A percentile compares a stretch with the other conserved stretches of the same genome.
These are phyloP conservation scores for Mucor piriformis DNA, from an alignment of 371 early-diverging fungal species.

Conservation along the genomic window DNA sequence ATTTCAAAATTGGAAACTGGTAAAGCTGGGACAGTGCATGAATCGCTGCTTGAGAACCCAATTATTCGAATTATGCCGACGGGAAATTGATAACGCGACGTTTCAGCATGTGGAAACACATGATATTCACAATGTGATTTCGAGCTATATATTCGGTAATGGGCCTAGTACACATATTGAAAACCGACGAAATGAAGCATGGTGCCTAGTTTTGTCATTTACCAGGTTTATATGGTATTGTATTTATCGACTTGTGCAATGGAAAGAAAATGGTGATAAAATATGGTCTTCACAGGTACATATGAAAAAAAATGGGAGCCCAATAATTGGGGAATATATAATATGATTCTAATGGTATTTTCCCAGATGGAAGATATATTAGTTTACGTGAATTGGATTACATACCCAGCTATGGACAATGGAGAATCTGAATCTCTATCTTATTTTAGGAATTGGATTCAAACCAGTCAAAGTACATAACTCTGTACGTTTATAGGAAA, in stretches of 20 bases:
- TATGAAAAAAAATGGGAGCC: neutral
- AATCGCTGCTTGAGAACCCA: neutral
- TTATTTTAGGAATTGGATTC: slow-evolving; percentile 15
- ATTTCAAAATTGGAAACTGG: slow-evolving; percentile 9
- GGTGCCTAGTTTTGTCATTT: slow-evolving; percentile 11
- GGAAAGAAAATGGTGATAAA: slow-evolving; percentile 5
- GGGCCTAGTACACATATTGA: neutral
- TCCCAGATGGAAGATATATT: slow-evolving; percentile 14
- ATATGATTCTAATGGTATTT: too few species aligned
- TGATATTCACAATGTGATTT: neutral
- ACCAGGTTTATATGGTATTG: slow-evolving; percentile 1
- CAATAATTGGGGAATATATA: neutral
- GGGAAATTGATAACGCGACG: neutral
- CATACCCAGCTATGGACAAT: slow-evolving; percentile 17
- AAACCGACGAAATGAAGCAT: slow-evolving; percentile 4
- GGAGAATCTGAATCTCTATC: slow-evolving; percentile 13
- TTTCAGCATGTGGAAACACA: neutral
- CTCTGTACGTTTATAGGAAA: neutral
- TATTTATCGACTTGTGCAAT: neutral
- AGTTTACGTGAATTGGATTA: slow-evolving; percentile 16
- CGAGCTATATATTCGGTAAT: neutral
- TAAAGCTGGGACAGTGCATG: slow-evolving; percentile 3
- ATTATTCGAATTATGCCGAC: neutral
- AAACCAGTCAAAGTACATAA: slow-evolving; percentile 8
- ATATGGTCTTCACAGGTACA: slow-evolving; percentile 15